Evolutionary conservation across 345 rosid genomes (phyloP), one percentile per base, ranked within the genome.

Genomic region (Lumnitzera littorea): DNA sequence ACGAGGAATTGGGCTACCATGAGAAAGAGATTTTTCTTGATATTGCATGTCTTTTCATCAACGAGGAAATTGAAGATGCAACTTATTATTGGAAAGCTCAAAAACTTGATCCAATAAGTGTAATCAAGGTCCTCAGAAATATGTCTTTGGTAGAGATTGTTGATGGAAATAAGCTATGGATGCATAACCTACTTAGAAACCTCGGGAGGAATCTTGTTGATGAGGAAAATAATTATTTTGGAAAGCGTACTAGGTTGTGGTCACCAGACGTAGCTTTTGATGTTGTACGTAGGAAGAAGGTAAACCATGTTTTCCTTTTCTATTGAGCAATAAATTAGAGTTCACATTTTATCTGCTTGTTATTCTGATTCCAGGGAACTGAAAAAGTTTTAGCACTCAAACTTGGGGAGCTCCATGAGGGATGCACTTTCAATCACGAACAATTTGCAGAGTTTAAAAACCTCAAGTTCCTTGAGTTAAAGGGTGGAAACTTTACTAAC

Each of bases 361-460:
- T 11, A 15, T 25, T 31, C 17, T 47, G 13, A 11, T 54, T 13
- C 41, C 53, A 15, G 78, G 74, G 74, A 13, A 69, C 68, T n/a
- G 61, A 54, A 54, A 20, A 55, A 25, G 60, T 74, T 55, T 60
- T 56, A 47, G 69, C 74, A 11, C 73, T 74, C 16, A 47, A 27
- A 29, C 16, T 74, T 11, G 15, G 49, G 50, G 1, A 15, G 9
- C 20, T 23, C 1, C 31, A 6, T n/a, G 12, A 1, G 23, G 14
- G 53, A 8, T 0, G 17, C 5, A 1, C 24, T 10, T 63, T 63
- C 3, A 54, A 16, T 50, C 23, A 50, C 9, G 15, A 70, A 55
- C 41, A 67, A 51, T 66, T 74, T 63, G 47, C 51, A 27, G 49
- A 57, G 46, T 54, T 74, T 66, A 56, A 10, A 12, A 61, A 15